These are phyloP conservation scores for Ciborinia camelliae DNA, from an alignment of 2,329 filamentous ascomycete species.

Conservation along the genomic window DNA sequence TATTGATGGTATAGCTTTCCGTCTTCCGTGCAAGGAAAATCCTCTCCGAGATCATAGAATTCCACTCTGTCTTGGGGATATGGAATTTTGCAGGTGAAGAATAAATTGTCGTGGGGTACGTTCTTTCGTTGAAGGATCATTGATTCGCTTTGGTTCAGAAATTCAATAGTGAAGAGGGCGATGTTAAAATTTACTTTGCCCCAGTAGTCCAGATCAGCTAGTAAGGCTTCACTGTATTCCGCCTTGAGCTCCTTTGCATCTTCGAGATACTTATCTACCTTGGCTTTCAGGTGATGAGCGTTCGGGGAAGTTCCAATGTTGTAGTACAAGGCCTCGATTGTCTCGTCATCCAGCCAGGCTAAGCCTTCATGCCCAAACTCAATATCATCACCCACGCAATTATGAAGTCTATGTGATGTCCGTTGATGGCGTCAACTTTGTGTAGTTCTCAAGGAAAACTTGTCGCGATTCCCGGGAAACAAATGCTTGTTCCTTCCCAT, in stretches of 20 bases:
- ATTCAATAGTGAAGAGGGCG: neutral
- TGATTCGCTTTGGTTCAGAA: neutral
- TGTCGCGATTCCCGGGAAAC: neutral
- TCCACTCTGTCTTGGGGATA: neutral
- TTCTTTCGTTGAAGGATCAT: neutral
- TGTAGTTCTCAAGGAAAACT: neutral
- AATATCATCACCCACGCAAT: neutral
- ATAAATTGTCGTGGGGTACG: neutral
- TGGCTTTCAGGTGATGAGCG: neutral
- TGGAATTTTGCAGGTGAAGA: neutral
- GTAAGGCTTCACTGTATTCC: neutral
- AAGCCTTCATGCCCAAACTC: neutral
- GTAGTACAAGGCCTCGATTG: neutral
- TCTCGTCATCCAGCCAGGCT: neutral
- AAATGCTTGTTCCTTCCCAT: neutral
- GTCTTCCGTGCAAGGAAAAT: neutral
- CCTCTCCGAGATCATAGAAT: neutral
- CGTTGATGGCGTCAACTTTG: neutral
- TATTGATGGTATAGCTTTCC: neutral
- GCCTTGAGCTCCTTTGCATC: neutral
- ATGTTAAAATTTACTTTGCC: neutral
- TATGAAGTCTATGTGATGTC: neutral
- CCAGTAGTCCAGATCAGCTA: neutral
- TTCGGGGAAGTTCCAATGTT: neutral
- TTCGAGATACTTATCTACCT: neutral